Conservation (phyloP, 257 asterid species). For the Rauvolfia tetraphylla region DNA sequence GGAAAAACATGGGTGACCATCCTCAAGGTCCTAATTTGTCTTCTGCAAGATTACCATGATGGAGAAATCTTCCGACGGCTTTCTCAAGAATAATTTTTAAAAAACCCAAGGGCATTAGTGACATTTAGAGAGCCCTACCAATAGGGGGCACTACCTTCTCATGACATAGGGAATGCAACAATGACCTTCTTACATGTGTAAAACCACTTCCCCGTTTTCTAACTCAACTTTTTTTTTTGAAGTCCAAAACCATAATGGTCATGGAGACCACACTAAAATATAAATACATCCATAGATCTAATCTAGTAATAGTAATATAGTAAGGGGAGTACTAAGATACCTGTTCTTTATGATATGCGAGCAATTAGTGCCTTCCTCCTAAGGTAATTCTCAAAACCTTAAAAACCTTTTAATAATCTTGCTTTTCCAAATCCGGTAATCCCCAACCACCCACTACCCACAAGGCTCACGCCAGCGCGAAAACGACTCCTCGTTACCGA, state of each 20-base stretch:
- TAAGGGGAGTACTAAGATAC: not conserved
- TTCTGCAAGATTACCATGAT: not conserved
- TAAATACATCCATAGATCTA: not conserved
- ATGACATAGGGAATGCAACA: not conserved
- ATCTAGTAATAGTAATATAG: not conserved
- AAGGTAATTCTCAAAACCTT: slow-evolving; percentile 32
- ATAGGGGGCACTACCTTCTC: not conserved
- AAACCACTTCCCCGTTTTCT: not conserved
- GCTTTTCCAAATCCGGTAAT: slow-evolving; percentile 31
- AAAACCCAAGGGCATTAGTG: not conserved
- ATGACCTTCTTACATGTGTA: not conserved
- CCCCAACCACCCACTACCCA: not conserved
- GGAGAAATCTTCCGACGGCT: too few relatives aligned
- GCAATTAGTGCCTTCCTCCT: slow-evolving; percentile 22
- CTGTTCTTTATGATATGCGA: not conserved
- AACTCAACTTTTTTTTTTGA: not conserved
- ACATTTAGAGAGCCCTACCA: not conserved
- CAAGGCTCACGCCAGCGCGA: not conserved
- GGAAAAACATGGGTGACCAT: too few relatives aligned
- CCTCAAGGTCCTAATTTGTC: not conserved
- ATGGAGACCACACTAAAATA: not conserved
- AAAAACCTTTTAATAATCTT: slow-evolving; percentile 16
- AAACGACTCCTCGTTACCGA: slow-evolving; percentile 9
- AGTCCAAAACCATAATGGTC: not conserved
- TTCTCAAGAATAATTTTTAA: too few relatives aligned